These are phyloP conservation scores for Cyclanthera cordifolia DNA, from an alignment of 306 rosid species.

Conservation along the genomic window DNA sequence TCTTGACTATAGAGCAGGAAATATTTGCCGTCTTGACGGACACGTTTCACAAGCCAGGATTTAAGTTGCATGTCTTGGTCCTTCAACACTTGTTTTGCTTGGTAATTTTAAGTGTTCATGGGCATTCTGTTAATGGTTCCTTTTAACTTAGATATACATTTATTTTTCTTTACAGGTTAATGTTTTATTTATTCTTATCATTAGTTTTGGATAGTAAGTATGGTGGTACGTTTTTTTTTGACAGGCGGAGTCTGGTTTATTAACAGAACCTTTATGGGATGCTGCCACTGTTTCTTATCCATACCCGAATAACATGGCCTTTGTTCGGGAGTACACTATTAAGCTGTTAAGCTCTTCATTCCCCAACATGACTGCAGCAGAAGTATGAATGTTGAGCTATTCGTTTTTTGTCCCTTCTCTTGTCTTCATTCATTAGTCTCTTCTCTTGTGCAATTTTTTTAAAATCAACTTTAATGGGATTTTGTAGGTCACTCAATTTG, in stretches of 20 bases:
- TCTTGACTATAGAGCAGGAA: constrained; percentile 75
- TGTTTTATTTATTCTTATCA: background rate
- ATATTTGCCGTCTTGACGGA: constrained; percentile 88
- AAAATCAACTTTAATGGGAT: constrained; percentile 7
- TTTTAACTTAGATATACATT: background rate
- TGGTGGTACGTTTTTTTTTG: background rate
- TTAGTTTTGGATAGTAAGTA: background rate
- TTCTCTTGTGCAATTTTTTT: too few relatives aligned
- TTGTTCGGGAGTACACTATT: constrained; percentile 78
- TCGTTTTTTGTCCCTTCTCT: background rate
- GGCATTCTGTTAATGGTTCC: background rate
- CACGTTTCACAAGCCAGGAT: constrained; percentile 95
- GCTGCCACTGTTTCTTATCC: constrained; percentile 42
- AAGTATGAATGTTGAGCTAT: constrained; percentile 32
- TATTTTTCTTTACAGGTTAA: background rate
- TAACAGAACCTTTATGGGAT: constrained; percentile 95
- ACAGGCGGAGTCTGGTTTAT: constrained; percentile 66
- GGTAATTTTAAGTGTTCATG: constrained; percentile 26
- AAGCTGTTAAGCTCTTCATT: constrained; percentile 83
- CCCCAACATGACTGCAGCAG: constrained; percentile 88
- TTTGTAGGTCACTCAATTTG: constrained; percentile 83
- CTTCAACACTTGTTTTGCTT: constrained; percentile 91
- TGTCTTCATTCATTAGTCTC: background rate
- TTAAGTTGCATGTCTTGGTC: constrained; percentile 94
- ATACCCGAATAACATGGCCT: constrained; percentile 57